Conservation (phyloP, 2,329 filamentous ascomycete species). For the Arthrobotrys musiformis region DNA sequence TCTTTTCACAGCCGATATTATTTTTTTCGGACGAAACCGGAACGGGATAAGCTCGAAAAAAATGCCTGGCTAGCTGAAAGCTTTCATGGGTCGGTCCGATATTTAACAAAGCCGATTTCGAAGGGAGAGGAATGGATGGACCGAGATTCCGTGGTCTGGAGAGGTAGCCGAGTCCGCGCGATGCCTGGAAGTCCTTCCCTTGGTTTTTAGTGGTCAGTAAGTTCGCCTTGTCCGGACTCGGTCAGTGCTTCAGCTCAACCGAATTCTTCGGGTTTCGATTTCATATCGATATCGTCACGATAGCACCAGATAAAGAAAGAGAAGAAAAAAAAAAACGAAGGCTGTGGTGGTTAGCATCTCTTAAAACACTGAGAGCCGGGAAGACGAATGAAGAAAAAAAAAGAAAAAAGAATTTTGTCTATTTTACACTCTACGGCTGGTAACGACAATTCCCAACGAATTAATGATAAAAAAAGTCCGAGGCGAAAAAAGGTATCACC, state of each 20-base stretch:
- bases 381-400: not conserved
- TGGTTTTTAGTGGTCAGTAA: not conserved
- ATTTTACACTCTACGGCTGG: conserved; percentile 42
- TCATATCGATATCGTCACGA: conserved; percentile 35
- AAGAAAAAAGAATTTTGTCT: conserved; percentile 24
- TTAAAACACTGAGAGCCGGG: not conserved
- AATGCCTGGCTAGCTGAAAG: not conserved
- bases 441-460: conserved; percentile 14
- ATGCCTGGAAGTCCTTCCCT: not conserved
- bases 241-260: conserved; percentile 4
- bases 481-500: not conserved
- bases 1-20: not conserved
- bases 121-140: not conserved
- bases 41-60: conserved; percentile 26
- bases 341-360: not conserved
- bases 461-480: conserved; percentile 8
- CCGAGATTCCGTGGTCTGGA: conserved; percentile 16
- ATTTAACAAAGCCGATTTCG: conserved; percentile 9
- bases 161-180: conserved; percentile 14
- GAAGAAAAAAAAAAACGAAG: not conserved
- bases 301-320: conserved; percentile 15
- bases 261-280: conserved; percentile 17
- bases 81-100: conserved; percentile 18
- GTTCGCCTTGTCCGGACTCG: conserved; percentile 35
- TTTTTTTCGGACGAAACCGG: conserved; percentile 46